These are phyloP conservation scores for Lasiosphaeriaceae sp. DNA, from an alignment of 495 filamentous ascomycete genomes.

Conservation along the genomic window DNA sequence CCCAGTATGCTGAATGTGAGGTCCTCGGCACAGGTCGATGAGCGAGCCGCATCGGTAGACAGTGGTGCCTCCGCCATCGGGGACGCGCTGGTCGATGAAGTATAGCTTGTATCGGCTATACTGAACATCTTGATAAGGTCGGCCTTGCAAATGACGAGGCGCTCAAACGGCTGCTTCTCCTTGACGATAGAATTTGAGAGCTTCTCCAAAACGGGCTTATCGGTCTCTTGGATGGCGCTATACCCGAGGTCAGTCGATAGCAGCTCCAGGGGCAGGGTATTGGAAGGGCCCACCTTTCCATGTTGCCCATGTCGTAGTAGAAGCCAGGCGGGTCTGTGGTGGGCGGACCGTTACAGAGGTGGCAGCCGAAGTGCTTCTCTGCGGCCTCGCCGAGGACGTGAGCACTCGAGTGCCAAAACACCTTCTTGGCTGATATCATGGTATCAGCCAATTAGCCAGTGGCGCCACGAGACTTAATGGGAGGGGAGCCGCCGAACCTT, in stretches of 20 bases:
- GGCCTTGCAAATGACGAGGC: background rate
- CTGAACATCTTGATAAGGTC: background rate
- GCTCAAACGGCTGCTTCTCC: background rate
- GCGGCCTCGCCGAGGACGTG: no score
- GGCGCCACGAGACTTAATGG: background rate
- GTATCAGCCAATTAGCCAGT: background rate
- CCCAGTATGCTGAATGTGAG: background rate
- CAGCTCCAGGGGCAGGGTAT: no score
- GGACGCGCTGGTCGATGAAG: background rate
- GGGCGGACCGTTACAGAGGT: no score
- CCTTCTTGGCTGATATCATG: background rate
- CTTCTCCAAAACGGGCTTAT: background rate
- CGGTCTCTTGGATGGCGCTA: background rate
- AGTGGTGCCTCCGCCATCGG: background rate
- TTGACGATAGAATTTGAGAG: background rate
- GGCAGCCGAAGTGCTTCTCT: no score
- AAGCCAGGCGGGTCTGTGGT: no score
- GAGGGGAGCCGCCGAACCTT: background rate
- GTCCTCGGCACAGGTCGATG: background rate
- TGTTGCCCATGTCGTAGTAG: no score
- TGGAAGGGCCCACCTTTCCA: no score
- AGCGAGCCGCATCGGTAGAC: background rate
- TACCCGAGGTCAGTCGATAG: background rate
- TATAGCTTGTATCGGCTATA: background rate
- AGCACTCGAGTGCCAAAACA: background rate